phyloP scores from a whole-genome alignment of 1,284 basidiomycete genomes.

The Rhizopogon parksii region DNA sequence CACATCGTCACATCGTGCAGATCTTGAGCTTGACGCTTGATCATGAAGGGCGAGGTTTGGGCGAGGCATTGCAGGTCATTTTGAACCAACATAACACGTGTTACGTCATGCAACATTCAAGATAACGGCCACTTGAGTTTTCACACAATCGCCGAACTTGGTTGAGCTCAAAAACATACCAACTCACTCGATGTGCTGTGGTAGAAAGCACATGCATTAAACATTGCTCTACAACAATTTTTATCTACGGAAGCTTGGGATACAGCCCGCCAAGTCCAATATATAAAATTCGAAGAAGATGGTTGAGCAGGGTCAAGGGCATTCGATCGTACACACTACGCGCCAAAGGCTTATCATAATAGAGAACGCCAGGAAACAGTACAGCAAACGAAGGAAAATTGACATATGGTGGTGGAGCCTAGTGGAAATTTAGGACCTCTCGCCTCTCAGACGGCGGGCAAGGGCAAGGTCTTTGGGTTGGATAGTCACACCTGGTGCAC shows the following conservation, averaged over 20 bases:
- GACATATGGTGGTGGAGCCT: neutral
- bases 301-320: neutral
- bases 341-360: slow-evolving; percentile 20
- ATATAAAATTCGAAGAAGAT: neutral
- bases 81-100: too few species aligned
- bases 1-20: too few species aligned
- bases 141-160: neutral
- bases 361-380: slow-evolving; percentile 12
- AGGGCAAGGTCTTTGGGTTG: slow-evolving; percentile 86
- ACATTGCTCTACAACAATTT: slow-evolving; percentile 16
- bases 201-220: neutral
- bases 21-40: too few species aligned
- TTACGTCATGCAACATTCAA: neutral
- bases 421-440: slow-evolving; percentile 59
- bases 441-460: slow-evolving; percentile 83
- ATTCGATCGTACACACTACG: slow-evolving; percentile 27
- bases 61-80: too few species aligned
- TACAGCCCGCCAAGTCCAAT: slow-evolving; percentile 1
- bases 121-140: neutral
- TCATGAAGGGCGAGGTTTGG: too few species aligned
- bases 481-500: slow-evolving; percentile 58
- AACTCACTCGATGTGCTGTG: neutral
- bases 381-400: neutral
- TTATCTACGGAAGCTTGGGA: slow-evolving; percentile 4
- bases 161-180: slow-evolving; percentile 9